Evolutionary conservation across 306 rosid species (phyloP), one percentile per base, ranked within the genome.

Genomic region (Spatholobus suberectus): DNA sequence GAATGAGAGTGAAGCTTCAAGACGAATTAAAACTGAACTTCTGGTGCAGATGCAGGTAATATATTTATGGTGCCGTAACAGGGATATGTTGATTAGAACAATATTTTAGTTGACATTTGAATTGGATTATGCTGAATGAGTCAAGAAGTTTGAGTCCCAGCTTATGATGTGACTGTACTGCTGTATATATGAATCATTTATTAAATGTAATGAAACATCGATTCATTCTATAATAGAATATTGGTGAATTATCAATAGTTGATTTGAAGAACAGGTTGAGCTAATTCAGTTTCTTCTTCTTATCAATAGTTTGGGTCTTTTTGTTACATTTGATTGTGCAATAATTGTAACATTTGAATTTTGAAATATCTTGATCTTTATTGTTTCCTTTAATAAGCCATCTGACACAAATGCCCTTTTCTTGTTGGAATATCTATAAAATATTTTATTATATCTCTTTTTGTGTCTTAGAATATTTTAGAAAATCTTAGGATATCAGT

Each of bases 31-130:
- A 90, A 96, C 99, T 7, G 99, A 96, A 86, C 95, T 96, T 84
- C 92, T 96, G 85, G 99, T 96, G 84, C 99, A 96, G 90, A 96
- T 96, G 99, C 99, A 96, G 99, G 99, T 96, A 92, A 67, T 34
- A 27, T 15, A 70, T 86, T 80, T 83, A 72, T 80, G 85, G 44
- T 69, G 13, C 5, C 67, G 14, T 38, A 24, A 21, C 17, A 73
- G 81, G 81, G 70, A 76, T 83, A 59, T 62, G 18, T 49, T 68
- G 47, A 62, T 54, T 52, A 29, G 58, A 69, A 75, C 76, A 32
- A 20, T 57, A 44, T 80, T 52, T 71, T 54, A 62, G 65, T 77
- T 80, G 75, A 54, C 44, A 35, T 80, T 43, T 76, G 38, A 83
- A 63, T 61, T 75, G 35, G 51, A 52, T 76, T 40, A 67, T 77